Percentiles rank a stretch among this genome's conserved stretches.
Evolutionary conservation across 805 yeast species (phyloP).

Genomic region (Ogataea neopini): DNA sequence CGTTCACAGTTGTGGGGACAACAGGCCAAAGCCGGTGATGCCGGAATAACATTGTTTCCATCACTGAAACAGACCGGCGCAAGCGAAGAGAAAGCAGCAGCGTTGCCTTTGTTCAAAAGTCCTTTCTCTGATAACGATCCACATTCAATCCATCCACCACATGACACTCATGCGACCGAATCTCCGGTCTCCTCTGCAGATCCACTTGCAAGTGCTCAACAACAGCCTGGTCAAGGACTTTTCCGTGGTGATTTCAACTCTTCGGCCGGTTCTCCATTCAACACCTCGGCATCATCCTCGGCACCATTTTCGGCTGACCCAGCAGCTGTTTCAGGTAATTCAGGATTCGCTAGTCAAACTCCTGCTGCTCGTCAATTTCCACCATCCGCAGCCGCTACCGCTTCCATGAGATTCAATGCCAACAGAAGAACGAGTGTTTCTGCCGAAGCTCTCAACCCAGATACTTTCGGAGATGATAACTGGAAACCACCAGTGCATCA

Average conservation of each 20-base stretch:
- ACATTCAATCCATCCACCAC: slow-evolving; percentile 45
- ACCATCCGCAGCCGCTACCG: slow-evolving; percentile 29
- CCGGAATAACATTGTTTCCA: slow-evolving; percentile 44
- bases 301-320: neutral
- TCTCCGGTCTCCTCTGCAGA: slow-evolving; percentile 3
- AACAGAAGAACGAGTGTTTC: slow-evolving; percentile 87
- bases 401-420: slow-evolving; percentile 67
- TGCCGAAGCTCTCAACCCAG: slow-evolving; percentile 84
- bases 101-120: slow-evolving; percentile 46
- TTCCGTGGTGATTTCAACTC: slow-evolving; percentile 15
- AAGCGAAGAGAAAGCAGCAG: slow-evolving; percentile 31
- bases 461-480: slow-evolving; percentile 60
- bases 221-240: slow-evolving; percentile 24
- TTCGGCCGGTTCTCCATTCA: slow-evolving; percentile 23
- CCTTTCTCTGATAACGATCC: slow-evolving; percentile 70
- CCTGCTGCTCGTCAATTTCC: slow-evolving; percentile 3
- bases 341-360: neutral
- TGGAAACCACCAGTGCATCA: slow-evolving; percentile 76
- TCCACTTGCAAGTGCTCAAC: slow-evolving; percentile 6
- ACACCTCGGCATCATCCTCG: slow-evolving; percentile 1
- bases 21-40: slow-evolving; percentile 47
- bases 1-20: slow-evolving; percentile 53
- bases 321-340: neutral
- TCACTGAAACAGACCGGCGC: slow-evolving; percentile 15
- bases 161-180: slow-evolving; percentile 20